Evolutionary conservation across 83 land plant genomes (phyloP), one percentile per base, ranked within the genome.

Genomic region (Picea engelmannii): DNA sequence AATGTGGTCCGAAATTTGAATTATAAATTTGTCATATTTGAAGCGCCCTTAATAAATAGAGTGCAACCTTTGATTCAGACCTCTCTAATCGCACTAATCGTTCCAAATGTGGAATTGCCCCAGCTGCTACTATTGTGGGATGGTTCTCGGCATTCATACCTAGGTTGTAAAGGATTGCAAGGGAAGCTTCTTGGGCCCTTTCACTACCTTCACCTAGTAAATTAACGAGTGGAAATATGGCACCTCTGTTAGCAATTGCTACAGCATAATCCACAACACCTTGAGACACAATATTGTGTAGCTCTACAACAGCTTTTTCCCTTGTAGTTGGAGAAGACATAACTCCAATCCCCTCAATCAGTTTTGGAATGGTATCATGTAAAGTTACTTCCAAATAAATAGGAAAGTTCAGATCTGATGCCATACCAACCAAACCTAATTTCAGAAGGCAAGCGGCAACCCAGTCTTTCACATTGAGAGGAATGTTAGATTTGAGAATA

Each of bases 121-220:
- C 94, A 3, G 98, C 95, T 62, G 93, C 89, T 77, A 95, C 61
- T n/a, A 95, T 92, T 52, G 92, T 91, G 44, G 91, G 76, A 82
- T 92, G 98, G 60, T 95, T 95, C 70, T 95, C 98, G 18, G 79
- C 84, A 67, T 95, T 83, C 93, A 92, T 93, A 78, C 92, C 87
- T 7, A 95, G 78, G 55, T 87, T 95, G 86, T 91, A 91, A 18
- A 95, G 87, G 60, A 95, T 86, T 2, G 98, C 84, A 31, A 95
- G 70, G 55, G 88, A 81, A 65, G 95, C 95, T 78, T 90, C 94
- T 10, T 84, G 83, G 0, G 92, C 93, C 49, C 63, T 52, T 17
- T 79, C 82, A 62, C 75, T 88, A 24, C 95, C 92, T 13, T 81
- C 84, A 62, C 91, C 90, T 21, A 95, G 84, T 73, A 91, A 75